Base-by-base conservation (phyloP, 495 filamentous ascomycete genomes). In the Neurospora tetrasperma region DNA sequence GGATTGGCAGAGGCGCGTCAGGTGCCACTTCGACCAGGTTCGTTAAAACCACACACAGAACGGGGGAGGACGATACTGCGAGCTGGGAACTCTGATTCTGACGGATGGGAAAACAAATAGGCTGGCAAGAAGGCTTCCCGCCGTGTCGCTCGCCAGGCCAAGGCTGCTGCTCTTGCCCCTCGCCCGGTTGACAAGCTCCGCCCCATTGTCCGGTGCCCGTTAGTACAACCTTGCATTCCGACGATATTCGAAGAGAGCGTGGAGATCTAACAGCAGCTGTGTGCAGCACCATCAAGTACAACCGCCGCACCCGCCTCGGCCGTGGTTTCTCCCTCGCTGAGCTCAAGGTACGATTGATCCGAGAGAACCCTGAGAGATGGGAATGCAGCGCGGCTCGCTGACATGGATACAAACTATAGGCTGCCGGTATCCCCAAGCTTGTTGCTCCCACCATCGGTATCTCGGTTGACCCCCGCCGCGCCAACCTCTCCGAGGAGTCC, bases 1-100 rank as follows among this genome's bases (percentile, higher is more conserved):
- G 94, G 93, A 99, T 88, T 99, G 96, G 96, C 94, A 97, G 86
- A 92, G 93, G 85, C 94, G 96, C 86, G 96, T 99, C 79, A 92
- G 94, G 86, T 89, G 90, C 83, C 96, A 98, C 89, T 99, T 99
- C 88, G 93, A 99, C 88, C 96, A 99, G 95, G 95, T 98, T 94
- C 76, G 82, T 79, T 31, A 70, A 66, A 46, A 44, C 31, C 8
- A 42, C 80, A 80, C 72, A 12, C 42, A 31, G 71, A 44, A 72
- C 69, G 38, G 38, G 75, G 27, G 70, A 35, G 40, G 44, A 74
- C 42, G 71, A 38, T 44, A 59, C 16, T 14, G 20, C 8, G 40
- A 40, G 73, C 41, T 66, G 31, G 75, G 71, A 27, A 74, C 11
- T 38, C 42, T 40, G 42, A 73, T 81, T 82, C 80, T 82, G 75